Percentiles rank a stretch among this genome's conserved stretches.
These are phyloP conservation scores for Rhizopus sp. DNA, from an alignment of 371 early-diverging fungal genomes.

Conservation along the genomic window DNA sequence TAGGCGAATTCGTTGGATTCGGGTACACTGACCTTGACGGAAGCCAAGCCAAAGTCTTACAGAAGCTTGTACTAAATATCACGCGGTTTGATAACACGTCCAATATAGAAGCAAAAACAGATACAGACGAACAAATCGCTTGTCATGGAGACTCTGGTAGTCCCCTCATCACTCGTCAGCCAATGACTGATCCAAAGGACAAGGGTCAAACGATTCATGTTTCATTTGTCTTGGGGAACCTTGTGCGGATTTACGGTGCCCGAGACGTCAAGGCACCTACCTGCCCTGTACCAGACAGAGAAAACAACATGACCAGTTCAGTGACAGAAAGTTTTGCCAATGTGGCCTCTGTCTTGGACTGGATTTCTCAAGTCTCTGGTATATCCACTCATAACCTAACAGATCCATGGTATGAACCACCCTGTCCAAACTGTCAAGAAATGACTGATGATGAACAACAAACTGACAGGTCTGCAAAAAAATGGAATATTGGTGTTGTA, in stretches of 20 bases:
- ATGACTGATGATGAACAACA: neutral
- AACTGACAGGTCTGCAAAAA: neutral
- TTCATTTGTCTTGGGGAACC: conserved; percentile 31
- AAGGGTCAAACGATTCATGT: conserved; percentile 3
- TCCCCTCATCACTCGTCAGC: conserved; percentile 24
- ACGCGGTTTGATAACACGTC: conserved; percentile 17
- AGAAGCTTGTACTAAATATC: conserved; percentile 26
- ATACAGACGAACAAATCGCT: conserved; percentile 23
- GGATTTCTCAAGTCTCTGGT: conserved; percentile 20
- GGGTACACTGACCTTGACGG: conserved; percentile 28
- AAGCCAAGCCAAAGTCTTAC: conserved; percentile 24
- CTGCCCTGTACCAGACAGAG: conserved; percentile 27
- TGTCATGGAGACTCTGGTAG: conserved; percentile 53
- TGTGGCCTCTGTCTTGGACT: conserved; percentile 12
- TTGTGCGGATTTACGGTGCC: conserved; percentile 46
- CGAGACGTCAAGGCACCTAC: conserved; percentile 29
- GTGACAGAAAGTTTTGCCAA: conserved; percentile 25
- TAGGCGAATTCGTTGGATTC: conserved; percentile 40
- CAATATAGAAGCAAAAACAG: conserved; percentile 27
- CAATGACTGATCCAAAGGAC: neutral
- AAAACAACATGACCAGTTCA: neutral
- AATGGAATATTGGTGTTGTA: conserved; percentile 2
- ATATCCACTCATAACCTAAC: conserved; percentile 12
- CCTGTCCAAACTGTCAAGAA: neutral
- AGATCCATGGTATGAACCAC: conserved; percentile 22